phyloP scores from a whole-genome alignment of 805 yeast genomes.

The Geotrichum ghanense region DNA sequence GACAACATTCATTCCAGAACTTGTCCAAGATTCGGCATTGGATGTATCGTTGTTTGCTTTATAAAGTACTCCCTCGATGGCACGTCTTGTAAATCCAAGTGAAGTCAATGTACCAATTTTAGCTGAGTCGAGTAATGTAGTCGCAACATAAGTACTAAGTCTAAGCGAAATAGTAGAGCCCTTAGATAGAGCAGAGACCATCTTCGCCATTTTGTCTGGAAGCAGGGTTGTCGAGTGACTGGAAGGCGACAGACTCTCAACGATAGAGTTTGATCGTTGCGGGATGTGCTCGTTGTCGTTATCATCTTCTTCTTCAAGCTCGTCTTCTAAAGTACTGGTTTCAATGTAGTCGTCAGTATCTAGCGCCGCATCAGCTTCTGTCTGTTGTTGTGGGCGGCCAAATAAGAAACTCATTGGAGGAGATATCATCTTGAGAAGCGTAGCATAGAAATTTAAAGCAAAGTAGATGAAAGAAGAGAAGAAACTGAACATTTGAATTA shows the following conservation, averaged over 20 bases:
- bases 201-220: constrained; percentile 17
- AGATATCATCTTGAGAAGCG: background rate
- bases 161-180: constrained; percentile 20
- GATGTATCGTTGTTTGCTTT: constrained; percentile 23
- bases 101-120: constrained; percentile 18
- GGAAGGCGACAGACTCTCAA: background rate
- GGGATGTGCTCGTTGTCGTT: background rate
- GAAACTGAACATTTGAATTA: background rate
- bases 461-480: background rate
- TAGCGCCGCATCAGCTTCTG: background rate
- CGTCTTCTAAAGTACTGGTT: background rate
- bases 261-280: background rate
- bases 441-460: background rate
- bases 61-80: constrained; percentile 19
- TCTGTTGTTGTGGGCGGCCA: background rate
- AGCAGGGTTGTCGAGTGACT: constrained; percentile 13
- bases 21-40: constrained; percentile 18
- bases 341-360: background rate
- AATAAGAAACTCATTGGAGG: background rate
- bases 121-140: constrained; percentile 19
- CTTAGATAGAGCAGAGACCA: constrained; percentile 19
- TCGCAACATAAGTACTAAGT: constrained; percentile 19
- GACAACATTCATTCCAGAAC: constrained; percentile 13
- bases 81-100: constrained; percentile 18
- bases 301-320: background rate